Conservation (phyloP, 148 eudicot species). For the Cornus controversa region DNA sequence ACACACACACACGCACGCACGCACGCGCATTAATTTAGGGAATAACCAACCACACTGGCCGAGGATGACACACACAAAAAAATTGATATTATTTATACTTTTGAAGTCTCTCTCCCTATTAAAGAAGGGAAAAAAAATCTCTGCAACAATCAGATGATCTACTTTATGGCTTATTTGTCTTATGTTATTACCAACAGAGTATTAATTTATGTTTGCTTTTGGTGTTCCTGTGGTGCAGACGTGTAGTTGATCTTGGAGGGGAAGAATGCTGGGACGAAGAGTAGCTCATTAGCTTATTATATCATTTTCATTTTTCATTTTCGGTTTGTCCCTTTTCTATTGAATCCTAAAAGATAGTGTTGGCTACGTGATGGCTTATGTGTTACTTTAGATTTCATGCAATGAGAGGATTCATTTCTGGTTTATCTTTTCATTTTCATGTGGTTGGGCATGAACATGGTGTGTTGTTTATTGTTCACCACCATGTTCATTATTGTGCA, state of each 20-base stretch:
- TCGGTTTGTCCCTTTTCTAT: neutral
- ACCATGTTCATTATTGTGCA: neutral
- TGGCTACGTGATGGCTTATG: neutral
- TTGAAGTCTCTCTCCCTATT: no score
- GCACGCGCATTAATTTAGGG: neutral
- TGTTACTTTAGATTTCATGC: neutral
- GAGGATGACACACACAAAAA: neutral
- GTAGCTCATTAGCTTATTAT: neutral
- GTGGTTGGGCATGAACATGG: neutral
- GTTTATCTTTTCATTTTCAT: neutral
- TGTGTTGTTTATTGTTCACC: no score
- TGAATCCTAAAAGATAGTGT: neutral
- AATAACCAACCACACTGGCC: neutral
- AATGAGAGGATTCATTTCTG: neutral
- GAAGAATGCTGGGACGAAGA: slow-evolving; percentile 4
- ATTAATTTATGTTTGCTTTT: neutral
- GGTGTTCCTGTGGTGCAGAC: slow-evolving; percentile 1
- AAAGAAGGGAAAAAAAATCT: no score
- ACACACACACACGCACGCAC: no score
- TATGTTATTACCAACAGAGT: neutral
- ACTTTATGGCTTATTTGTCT: neutral
- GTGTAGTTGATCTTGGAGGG: neutral
- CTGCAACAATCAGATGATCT: neutral
- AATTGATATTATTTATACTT: neutral
- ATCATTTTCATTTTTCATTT: neutral